These are phyloP conservation scores for Coniochaeta pulveracea DNA, from an alignment of 2,329 filamentous ascomycete species.

Conservation along the genomic window DNA sequence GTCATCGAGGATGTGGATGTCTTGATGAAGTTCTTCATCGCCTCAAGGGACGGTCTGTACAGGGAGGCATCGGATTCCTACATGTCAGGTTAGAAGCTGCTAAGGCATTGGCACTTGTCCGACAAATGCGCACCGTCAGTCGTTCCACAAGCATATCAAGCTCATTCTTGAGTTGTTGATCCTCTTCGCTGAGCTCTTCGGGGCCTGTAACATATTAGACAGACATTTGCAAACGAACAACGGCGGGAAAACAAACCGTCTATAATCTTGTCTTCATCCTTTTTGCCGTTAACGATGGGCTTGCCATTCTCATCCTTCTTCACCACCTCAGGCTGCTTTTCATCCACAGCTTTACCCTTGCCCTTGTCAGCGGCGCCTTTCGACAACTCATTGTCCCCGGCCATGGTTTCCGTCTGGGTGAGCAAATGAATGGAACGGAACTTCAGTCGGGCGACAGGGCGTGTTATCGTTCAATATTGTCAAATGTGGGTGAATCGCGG, in stretches of 20 bases:
- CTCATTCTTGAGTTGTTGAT: conserved; percentile 95
- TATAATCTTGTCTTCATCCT: conserved; percentile 59
- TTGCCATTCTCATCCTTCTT: conserved; percentile 62
- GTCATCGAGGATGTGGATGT: conserved; percentile 99
- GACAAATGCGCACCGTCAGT: conserved; percentile 52
- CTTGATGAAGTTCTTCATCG: conserved; percentile 98
- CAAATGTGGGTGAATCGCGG: too few relatives aligned
- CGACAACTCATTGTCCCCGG: conserved; percentile 82
- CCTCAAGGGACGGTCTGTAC: conserved; percentile 85
- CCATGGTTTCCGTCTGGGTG: too few relatives aligned
- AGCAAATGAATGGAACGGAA: conserved; percentile 7
- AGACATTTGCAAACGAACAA: conserved; percentile 17
- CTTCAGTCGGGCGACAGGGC: too few relatives aligned
- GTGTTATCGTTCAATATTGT: too few relatives aligned
- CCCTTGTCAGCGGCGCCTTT: conserved; percentile 85
- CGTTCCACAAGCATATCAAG: conserved; percentile 97
- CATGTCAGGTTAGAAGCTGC: conserved; percentile 10
- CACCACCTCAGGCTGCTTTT: conserved; percentile 46
- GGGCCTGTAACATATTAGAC: conserved; percentile 27
- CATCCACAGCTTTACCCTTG: conserved; percentile 82
- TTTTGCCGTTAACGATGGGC: conserved; percentile 59
- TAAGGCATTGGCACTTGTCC: conserved; percentile 3
- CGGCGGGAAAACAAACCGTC: conserved; percentile 26
- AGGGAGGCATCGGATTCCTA: conserved; percentile 79
- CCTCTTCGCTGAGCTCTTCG: conserved; percentile 95